Evolutionary conservation across 2,329 filamentous ascomycete genomes (phyloP), one percentile per base, ranked within the genome.

Genomic region (Chlorencoelia australis): DNA sequence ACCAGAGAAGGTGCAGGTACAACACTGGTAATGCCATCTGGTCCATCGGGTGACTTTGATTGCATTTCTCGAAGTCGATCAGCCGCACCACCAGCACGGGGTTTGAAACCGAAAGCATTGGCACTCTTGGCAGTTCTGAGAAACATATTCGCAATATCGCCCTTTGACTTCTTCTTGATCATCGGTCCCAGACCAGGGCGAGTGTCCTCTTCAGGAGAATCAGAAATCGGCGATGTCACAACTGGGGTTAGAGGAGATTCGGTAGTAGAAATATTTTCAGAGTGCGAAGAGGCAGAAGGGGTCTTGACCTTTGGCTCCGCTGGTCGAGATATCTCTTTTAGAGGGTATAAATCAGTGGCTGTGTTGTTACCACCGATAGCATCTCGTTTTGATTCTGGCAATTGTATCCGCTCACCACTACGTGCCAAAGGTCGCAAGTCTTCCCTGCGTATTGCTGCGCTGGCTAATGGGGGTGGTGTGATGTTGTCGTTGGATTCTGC

Each of bases 21-120:
- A 24, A 95, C 88, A 25, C 80, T 75, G 9, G 81, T 94, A 46
- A 95, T 94, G 2, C 88, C 89, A 62, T 95, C 88, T 5, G 86
- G 82, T 4, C 82, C 86, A 16, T 81, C 73, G 3, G 61, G 62
- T n/a, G 60, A 58, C 39, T 71, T 75, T 44, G 64, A 66, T 38
- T 75, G 70, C 22, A 39, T 11, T 43, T 70, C 67, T 38, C 51
- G 44, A 6, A 94, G 64, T 34, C 82, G 79, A 43, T 93, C 86
- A 34, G 78, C 87, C 15, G 86, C 88, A 45, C 88, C 89, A 39
- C 89, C 89, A 21, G 80, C 79, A 40, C 89, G 76, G 14, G 89
- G 89, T 53, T 89, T 93, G 63, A 96, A 96, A 37, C 63, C 48
- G 26, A 53, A 47, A 1, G 71, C 70, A 24, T 59, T 71, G 8